Evolutionary conservation across 2,329 filamentous ascomycete species (phyloP).

Genomic region (Calonectria henricotiae): DNA sequence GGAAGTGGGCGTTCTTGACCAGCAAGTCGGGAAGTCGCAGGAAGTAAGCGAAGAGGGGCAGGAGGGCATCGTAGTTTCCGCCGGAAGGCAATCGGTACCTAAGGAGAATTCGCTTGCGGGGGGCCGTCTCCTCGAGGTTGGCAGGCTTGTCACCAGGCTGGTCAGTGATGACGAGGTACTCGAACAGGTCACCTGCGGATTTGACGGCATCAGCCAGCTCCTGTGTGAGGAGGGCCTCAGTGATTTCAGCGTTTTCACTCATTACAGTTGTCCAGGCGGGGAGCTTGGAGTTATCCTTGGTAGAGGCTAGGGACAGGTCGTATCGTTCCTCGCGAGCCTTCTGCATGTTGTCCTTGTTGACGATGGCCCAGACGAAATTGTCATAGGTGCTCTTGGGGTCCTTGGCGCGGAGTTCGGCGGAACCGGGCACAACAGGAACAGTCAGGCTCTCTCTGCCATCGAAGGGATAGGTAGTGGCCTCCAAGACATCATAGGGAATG

Average conservation of each 20-base stretch:
- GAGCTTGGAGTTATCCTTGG: constrained; percentile 93
- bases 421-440: constrained; percentile 77
- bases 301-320: constrained; percentile 92
- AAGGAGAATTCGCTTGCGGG: constrained; percentile 90
- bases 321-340: constrained; percentile 92
- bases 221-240: constrained; percentile 87
- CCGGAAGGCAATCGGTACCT: constrained; percentile 79
- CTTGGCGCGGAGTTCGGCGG: constrained; percentile 69
- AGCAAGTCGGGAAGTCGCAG: constrained; percentile 89
- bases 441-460: constrained; percentile 91
- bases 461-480: constrained; percentile 88
- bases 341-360: constrained; percentile 97
- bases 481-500: constrained; percentile 79
- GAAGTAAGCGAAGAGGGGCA: constrained; percentile 86
- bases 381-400: constrained; percentile 82
- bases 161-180: constrained; percentile 91
- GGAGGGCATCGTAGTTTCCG: constrained; percentile 76
- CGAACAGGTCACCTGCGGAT: constrained; percentile 82
- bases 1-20: constrained; percentile 85
- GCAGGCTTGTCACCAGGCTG: constrained; percentile 90
- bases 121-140: constrained; percentile 86
- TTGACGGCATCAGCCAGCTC: constrained; percentile 87
- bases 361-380: constrained; percentile 93
- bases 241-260: constrained; percentile 97
- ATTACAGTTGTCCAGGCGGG: constrained; percentile 93